Base-by-base conservation (phyloP, 2,329 filamentous ascomycete species). In the Periconia macrospinosa region DNA sequence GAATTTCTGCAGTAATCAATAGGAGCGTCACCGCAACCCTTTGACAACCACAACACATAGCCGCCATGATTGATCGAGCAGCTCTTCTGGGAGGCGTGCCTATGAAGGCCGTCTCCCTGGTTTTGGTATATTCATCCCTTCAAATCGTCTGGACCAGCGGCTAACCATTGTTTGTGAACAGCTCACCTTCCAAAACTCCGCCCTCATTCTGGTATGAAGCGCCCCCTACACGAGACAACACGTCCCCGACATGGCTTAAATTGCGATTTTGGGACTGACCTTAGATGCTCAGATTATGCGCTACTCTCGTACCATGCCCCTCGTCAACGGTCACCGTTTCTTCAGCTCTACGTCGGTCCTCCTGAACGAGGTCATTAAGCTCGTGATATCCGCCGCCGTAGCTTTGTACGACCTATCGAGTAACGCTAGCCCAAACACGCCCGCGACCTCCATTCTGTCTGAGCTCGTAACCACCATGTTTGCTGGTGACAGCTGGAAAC, bases 331-430 rank as follows among this genome's bases (percentile, higher is more conserved):
- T 61, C 90, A 92, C 69, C 88, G 92, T 71, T 97, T 97, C 75
- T 91, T 94, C 65, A 88, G 93, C 40, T 97, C 92, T 41, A 97
- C 94, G 10, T 92, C 93, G 42, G 91, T 99, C 50, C 91, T 97
- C 71, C 81, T 97, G 58, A 94, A 92, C 74, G 94, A 99, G 76
- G 83, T 96, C 45, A 83, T 97, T 65, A 97, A 97, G 76, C 83
- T 97, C 33, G 84, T 87, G 37, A 86, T 97, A 51, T 95, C 90
- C 63, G 79, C 97, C 41, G 91, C 90, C 6, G 88, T 97, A 72
- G 89, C 91, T 44, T 83, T 97, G 47, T 91, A 95, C 79, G 92
- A 97, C 63, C 87, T 91, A 49, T 93, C 92, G 17, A 83, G 85
- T 63, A 89, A 85, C 9, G 81, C 91, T 9, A 88, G 91, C 6